Evolutionary conservation across 371 early-diverging fungal genomes (phyloP), one percentile per base, ranked within the genome.

Genomic region (Syncephalis plumigaleata): DNA sequence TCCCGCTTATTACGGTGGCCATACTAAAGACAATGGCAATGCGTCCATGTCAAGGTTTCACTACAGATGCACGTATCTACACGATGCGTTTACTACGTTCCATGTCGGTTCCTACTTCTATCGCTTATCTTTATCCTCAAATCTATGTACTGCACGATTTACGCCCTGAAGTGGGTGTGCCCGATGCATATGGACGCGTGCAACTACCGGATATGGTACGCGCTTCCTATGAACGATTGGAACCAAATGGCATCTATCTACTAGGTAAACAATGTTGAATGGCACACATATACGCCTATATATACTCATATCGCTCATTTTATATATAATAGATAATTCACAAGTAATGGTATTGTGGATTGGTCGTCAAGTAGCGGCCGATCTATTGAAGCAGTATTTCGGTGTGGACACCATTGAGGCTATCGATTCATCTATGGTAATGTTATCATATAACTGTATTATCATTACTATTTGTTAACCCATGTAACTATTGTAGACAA

Each of bases 1-100:
- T 85, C 47, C 97, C 98, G n/a, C 66, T 96, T 26, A 92, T 84
- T 64, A 66, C 79, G 2, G 73, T 93, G 36, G 67, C 87, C 16
- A 55, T 97, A 46, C 72, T 87, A 21, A 94, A 94, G 55, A 73
- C 75, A 39, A 66, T 64, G 16, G 75, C 82, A 0, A 64, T 94
- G 47, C 75, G 87, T 38, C 67, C 62, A 46, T 81, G 81, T 69
- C 63, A 53, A 39, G 59, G 67, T 51, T 55, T 80, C 53, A 55
- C 64, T 5, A 70, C 74, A 17, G 96, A 95, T 64, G 54, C 65
- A 44, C 79, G 95, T 13, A 83, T 90, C 13, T 64, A 73, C 48
- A 60, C 65, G 36, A 77, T 95, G 84, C 67, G 84, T 18, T 57
- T 71, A 47, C 56, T 91, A 49, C 79, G 84, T 48, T 63, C 75